Conservation (phyloP, 75 land plant species). For the Gnetum montanum region DNA sequence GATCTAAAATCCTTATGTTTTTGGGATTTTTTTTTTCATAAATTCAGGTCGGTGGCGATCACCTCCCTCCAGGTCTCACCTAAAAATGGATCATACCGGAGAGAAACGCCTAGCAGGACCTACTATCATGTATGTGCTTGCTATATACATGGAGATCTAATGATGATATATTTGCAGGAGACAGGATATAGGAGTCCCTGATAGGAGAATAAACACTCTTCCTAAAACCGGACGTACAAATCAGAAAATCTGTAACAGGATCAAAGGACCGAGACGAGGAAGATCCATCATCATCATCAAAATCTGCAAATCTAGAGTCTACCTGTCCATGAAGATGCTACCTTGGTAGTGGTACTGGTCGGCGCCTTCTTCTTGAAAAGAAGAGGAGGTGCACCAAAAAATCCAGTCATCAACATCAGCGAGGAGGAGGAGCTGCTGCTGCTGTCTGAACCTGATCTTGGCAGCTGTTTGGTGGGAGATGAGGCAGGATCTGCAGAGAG, state of each 20-base stretch:
- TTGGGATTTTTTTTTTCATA: background rate
- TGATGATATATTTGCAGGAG: background rate
- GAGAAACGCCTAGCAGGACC: background rate
- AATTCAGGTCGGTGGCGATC: background rate
- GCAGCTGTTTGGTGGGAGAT: constrained; percentile 23
- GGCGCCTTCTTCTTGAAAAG: constrained; percentile 3
- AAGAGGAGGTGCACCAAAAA: constrained; percentile 2
- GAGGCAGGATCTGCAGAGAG: constrained; percentile 52
- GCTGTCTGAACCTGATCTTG: constrained; percentile 3
- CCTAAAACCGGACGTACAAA: background rate
- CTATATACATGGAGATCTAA: constrained; percentile 5
- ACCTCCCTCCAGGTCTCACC: background rate
- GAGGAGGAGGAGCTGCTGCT: background rate
- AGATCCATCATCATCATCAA: background rate
- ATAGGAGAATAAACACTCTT: background rate
- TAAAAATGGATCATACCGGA: background rate
- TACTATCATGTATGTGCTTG: background rate
- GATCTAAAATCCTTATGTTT: background rate
- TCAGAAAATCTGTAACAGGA: background rate
- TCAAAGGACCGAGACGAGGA: background rate
- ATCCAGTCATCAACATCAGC: background rate
- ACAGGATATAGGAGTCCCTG: background rate
- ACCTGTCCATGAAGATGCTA: constrained; percentile 4
- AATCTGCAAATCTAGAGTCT: background rate
- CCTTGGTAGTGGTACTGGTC: no score